Percentiles rank a stretch among this genome's conserved stretches.
These are phyloP conservation scores for Panaeolus cyanescens DNA, from an alignment of 768 basidiomycete genomes.

Conservation along the genomic window DNA sequence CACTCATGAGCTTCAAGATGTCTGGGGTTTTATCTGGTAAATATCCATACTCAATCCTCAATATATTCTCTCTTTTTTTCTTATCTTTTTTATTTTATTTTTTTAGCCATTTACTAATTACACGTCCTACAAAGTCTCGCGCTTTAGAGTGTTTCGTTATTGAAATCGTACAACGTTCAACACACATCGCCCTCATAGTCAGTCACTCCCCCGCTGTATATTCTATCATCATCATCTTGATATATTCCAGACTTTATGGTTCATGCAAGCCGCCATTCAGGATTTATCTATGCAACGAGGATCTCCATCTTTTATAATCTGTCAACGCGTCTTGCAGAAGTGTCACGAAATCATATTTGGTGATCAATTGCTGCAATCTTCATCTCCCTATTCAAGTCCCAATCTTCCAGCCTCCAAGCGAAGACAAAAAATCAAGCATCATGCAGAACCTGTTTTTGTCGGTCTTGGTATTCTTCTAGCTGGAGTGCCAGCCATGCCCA, in stretches of 20 bases:
- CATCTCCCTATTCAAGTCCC: slow-evolving; percentile 69
- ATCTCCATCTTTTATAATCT: slow-evolving; percentile 83
- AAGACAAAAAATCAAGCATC: slow-evolving; percentile 70
- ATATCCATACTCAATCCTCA: slow-evolving; percentile 14
- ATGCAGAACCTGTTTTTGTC: slow-evolving; percentile 74
- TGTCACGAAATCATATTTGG: slow-evolving; percentile 98
- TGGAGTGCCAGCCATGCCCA: slow-evolving; percentile 75
- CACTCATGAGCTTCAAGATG: slow-evolving; percentile 72
- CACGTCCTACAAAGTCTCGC: slow-evolving; percentile 86
- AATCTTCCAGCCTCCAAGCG: slow-evolving; percentile 49
- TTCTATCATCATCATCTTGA: slow-evolving; percentile 1
- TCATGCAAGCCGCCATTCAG: slow-evolving; percentile 93
- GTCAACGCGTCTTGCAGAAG: slow-evolving; percentile 86
- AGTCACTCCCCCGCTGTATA: slow-evolving; percentile 36
- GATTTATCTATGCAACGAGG: slow-evolving; percentile 71
- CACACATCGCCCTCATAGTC: slow-evolving; percentile 94
- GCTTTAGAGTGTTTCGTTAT: slow-evolving; percentile 95
- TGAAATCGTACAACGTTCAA: slow-evolving; percentile 85
- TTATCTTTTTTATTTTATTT: not conserved
- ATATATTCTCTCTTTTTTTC: slow-evolving; percentile 15
- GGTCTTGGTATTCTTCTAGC: slow-evolving; percentile 85
- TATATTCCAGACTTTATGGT: slow-evolving; percentile 75
- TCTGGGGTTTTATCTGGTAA: slow-evolving; percentile 91
- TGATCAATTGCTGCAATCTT: slow-evolving; percentile 69
- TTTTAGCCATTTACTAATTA: slow-evolving; percentile 88